These are phyloP conservation scores for Leccinum truebloodii DNA, from an alignment of 768 basidiomycete genomes.

Conservation along the genomic window DNA sequence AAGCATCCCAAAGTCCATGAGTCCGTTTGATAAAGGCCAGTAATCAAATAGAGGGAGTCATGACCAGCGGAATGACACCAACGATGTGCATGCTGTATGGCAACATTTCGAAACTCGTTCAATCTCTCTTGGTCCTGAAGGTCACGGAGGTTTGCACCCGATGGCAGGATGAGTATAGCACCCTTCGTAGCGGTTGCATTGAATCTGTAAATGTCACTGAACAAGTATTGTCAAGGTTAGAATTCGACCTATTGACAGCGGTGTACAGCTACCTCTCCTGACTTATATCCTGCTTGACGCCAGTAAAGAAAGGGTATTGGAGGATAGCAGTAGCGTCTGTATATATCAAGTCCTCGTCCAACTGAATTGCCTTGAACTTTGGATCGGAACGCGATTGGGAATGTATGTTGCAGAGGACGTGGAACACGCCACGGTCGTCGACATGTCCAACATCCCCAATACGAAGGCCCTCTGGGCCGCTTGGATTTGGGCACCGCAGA, in stretches of 20 bases:
- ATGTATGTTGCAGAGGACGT: constrained; percentile 35
- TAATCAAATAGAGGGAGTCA: constrained; percentile 7
- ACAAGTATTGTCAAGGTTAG: too few species aligned
- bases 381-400: background rate
- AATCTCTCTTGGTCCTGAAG: background rate
- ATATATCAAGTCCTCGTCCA: too few species aligned
- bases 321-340: too few species aligned
- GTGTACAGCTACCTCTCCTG: too few species aligned
- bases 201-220: background rate
- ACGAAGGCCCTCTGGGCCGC: constrained; percentile 27
- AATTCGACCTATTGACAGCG: too few species aligned
- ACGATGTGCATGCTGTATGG: background rate
- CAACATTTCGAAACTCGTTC: background rate
- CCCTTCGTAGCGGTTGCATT: background rate
- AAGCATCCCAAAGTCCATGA: constrained; percentile 5
- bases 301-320: too few species aligned
- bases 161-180: constrained; percentile 8
- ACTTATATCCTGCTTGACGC: too few species aligned
- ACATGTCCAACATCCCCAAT: constrained; percentile 39
- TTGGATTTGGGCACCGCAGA: constrained; percentile 30
- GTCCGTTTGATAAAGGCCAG: background rate
- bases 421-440: constrained; percentile 27
- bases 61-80: background rate
- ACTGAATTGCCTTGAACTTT: too few species aligned
- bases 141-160: background rate